Evolutionary conservation across 495 filamentous ascomycete genomes (phyloP).

Genomic region (Penicillium nucicola): DNA sequence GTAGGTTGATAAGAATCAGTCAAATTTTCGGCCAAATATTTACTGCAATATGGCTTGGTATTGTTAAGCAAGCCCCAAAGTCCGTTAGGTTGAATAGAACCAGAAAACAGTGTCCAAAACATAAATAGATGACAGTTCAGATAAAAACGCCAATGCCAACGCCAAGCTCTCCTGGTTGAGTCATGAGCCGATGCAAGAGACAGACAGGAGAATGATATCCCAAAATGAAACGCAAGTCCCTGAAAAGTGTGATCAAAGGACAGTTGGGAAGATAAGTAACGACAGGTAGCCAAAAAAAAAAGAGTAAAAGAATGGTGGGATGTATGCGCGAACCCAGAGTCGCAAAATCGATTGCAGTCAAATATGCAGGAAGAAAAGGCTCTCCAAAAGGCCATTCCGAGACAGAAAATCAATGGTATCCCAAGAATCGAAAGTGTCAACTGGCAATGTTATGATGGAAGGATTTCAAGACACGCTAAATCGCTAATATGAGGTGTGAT

Average conservation of each 20-base stretch:
- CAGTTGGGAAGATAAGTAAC: not conserved
- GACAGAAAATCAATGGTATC: constrained; percentile 9
- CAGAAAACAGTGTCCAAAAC: not conserved
- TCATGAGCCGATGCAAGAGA: constrained; percentile 19
- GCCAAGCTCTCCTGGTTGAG: constrained; percentile 17
- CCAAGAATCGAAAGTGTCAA: constrained; percentile 11
- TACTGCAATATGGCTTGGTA: not conserved
- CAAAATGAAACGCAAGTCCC: not conserved
- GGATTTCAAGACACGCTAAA: constrained; percentile 23
- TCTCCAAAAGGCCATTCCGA: not conserved
- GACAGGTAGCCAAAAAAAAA: not conserved
- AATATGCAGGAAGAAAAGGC: constrained; percentile 1
- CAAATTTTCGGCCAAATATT: not conserved
- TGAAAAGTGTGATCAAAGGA: not conserved
- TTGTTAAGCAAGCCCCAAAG: not conserved
- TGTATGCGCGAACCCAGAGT: not conserved
- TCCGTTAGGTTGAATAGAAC: too few relatives aligned
- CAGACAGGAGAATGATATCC: constrained; percentile 2
- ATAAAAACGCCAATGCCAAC: constrained; percentile 18
- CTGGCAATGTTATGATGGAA: constrained; percentile 18
- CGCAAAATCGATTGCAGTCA: not conserved
- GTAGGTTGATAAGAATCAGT: not conserved
- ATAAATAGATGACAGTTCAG: constrained; percentile 3
- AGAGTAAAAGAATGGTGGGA: not conserved
- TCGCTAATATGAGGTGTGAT: constrained; percentile 16